Percentiles rank a stretch among this genome's conserved stretches.
Evolutionary conservation across 805 yeast species (phyloP).

Genomic region (Metschnikowia chrysomelidarum): DNA sequence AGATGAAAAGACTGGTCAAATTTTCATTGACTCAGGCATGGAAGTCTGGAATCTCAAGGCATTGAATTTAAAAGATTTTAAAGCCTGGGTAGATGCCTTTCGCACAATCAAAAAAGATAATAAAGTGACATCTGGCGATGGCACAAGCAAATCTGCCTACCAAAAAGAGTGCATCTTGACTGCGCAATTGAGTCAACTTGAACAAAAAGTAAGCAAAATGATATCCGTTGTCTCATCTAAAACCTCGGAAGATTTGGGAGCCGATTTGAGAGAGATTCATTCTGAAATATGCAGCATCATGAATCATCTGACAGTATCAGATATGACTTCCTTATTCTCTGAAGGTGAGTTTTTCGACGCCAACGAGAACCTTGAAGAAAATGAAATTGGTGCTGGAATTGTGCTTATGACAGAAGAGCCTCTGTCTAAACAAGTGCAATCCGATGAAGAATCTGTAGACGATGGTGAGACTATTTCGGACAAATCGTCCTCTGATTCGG

Average conservation of each 20-base stretch:
- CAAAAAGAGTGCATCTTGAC: neutral
- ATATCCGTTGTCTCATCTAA: neutral
- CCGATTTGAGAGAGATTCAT: constrained; percentile 3
- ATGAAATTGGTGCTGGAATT: constrained; percentile 48
- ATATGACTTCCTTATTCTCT: constrained; percentile 30
- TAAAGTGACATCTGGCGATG: neutral
- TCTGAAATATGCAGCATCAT: constrained; percentile 3
- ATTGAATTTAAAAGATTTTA: constrained; percentile 59
- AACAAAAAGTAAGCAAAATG: constrained; percentile 2
- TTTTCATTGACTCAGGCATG: constrained; percentile 90
- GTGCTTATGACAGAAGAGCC: constrained; percentile 40
- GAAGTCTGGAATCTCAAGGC: constrained; percentile 91
- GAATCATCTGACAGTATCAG: constrained; percentile 15
- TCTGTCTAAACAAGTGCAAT: constrained; percentile 8
- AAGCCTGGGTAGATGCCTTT: constrained; percentile 80
- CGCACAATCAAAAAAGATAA: constrained; percentile 45
- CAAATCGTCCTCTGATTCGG: constrained; percentile 18
- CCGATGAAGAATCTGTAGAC: constrained; percentile 19
- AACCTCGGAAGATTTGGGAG: constrained; percentile 2
- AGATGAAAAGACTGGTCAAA: constrained; percentile 59
- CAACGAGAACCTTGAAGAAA: constrained; percentile 47
- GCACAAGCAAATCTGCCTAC: neutral
- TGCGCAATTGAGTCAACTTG: constrained; percentile 4
- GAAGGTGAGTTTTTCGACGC: constrained; percentile 55
- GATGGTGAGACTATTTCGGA: constrained; percentile 23